phyloP scores from a whole-genome alignment of 805 yeast species.

The Teunomyces gatunensis region DNA sequence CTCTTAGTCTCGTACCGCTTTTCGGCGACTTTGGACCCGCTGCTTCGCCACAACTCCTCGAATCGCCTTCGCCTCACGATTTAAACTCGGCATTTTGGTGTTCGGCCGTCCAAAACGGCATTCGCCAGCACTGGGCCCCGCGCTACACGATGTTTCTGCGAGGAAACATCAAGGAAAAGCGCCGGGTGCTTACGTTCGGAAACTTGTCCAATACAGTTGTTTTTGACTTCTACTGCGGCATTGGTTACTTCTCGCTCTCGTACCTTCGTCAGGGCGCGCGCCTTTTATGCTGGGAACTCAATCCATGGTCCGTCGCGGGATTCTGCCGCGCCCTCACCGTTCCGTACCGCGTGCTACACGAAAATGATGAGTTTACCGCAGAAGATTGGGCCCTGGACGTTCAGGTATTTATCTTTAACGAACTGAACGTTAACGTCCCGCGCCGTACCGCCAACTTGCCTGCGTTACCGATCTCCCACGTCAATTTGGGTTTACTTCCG shows the following conservation, averaged over 20 bases:
- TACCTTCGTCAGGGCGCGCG: conserved; percentile 57
- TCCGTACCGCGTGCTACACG: conserved; percentile 29
- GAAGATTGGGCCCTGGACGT: conserved; percentile 15
- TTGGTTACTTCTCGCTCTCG: conserved; percentile 77
- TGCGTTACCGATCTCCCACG: conserved; percentile 45
- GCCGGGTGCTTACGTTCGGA: conserved; percentile 50
- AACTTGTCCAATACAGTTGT: conserved; percentile 43
- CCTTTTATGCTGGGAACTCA: conserved; percentile 77
- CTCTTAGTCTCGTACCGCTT: conserved; percentile 57
- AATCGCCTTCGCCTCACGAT: conserved; percentile 23
- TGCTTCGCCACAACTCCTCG: conserved; percentile 14
- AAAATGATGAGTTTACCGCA: conserved; percentile 26
- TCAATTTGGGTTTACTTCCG: conserved; percentile 80
- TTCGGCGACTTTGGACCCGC: conserved; percentile 65
- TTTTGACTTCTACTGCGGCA: conserved; percentile 77
- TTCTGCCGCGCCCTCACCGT: conserved; percentile 57
- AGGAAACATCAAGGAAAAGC: conserved; percentile 81
- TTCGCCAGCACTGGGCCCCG: conserved; percentile 83
- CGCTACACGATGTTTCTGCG: conserved; percentile 81
- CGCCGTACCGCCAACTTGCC: conserved; percentile 32
- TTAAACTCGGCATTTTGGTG: conserved; percentile 69
- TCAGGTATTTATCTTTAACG: conserved; percentile 55
- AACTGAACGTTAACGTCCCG: conserved; percentile 55
- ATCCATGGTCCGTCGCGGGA: conserved; percentile 82
- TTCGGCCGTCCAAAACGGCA: conserved; percentile 64